A percentile compares a stretch with the other conserved stretches of the same genome.
Evolutionary conservation across 495 filamentous ascomycete species (phyloP).

Genomic region (Oidiodendron maius): DNA sequence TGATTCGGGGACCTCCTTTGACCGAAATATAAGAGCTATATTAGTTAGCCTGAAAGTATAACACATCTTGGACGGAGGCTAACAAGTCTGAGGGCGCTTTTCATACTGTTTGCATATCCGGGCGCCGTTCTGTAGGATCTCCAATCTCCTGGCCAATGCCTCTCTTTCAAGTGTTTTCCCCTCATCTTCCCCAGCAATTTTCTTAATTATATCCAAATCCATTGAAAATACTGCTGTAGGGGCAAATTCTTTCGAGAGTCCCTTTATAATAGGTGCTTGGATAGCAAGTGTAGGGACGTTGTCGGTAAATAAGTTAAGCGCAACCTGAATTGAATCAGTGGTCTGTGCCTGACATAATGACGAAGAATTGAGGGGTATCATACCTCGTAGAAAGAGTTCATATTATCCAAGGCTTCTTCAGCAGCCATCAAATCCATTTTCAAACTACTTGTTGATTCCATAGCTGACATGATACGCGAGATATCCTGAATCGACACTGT

Average conservation of each 20-base stretch:
- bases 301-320: conserved; percentile 28
- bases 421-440: conserved; percentile 23
- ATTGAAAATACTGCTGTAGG: conserved; percentile 15
- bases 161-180: conserved; percentile 14
- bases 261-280: conserved; percentile 8
- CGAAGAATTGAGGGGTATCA: conserved; percentile 2
- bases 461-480: not conserved
- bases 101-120: conserved; percentile 22
- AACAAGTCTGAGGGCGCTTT: not conserved
- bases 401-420: conserved; percentile 27
- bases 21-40: too few relatives aligned
- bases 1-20: too few relatives aligned
- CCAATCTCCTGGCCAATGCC: conserved; percentile 13
- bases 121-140: conserved; percentile 22
- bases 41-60: too few relatives aligned
- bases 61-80: too few relatives aligned
- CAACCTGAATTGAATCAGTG: conserved; percentile 23
- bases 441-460: not conserved
- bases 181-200: conserved; percentile 15
- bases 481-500: conserved; percentile 17
- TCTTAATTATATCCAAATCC: conserved; percentile 5
- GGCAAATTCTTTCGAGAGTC: conserved; percentile 11
- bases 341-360: not conserved
- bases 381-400: conserved; percentile 32
- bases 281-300: conserved; percentile 29